Conservation (phyloP, 352 stramenopile genomes). For the Thalassiosira hispida region DNA sequence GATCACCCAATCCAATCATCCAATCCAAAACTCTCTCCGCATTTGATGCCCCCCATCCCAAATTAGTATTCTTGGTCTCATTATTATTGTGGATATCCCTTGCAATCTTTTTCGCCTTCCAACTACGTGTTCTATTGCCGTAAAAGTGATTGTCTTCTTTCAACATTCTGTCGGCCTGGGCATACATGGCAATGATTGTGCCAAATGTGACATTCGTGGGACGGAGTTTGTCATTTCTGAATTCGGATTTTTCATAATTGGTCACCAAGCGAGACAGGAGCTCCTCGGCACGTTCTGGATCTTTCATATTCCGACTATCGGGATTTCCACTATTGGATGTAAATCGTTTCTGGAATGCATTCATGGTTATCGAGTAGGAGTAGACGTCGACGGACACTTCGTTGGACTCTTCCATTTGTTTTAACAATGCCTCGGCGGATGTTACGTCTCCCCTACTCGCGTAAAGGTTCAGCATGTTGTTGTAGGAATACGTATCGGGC, state of each 20-base stretch:
- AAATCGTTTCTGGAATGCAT: slow-evolving; percentile 53
- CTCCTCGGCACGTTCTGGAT: slow-evolving; percentile 41
- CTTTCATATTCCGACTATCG: slow-evolving; percentile 34
- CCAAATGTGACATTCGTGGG: slow-evolving; percentile 49
- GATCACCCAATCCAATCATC: slow-evolving; percentile 50
- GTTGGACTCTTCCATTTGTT: slow-evolving; percentile 31
- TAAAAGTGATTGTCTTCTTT: slow-evolving; percentile 16
- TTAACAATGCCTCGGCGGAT: slow-evolving; percentile 36
- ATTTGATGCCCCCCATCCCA: slow-evolving; percentile 53
- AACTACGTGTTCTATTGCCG: slow-evolving; percentile 27
- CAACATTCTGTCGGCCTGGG: slow-evolving; percentile 31
- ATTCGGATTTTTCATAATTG: slow-evolving; percentile 44
- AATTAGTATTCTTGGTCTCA: slow-evolving; percentile 12
- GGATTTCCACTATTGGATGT: not conserved
- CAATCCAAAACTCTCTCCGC: slow-evolving; percentile 56
- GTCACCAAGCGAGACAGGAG: slow-evolving; percentile 36
- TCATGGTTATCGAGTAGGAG: slow-evolving; percentile 57
- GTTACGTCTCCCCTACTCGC: slow-evolving; percentile 31
- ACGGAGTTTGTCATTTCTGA: slow-evolving; percentile 17
- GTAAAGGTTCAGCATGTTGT: slow-evolving; percentile 56
- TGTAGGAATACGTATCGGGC: slow-evolving; percentile 51
- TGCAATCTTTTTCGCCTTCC: slow-evolving; percentile 18
- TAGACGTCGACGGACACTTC: slow-evolving; percentile 30
- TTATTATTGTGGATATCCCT: not conserved
- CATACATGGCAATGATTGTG: slow-evolving; percentile 53